These are phyloP conservation scores for Yamadazyma nakazawae DNA, from an alignment of 805 yeast genomes.

Conservation along the genomic window DNA sequence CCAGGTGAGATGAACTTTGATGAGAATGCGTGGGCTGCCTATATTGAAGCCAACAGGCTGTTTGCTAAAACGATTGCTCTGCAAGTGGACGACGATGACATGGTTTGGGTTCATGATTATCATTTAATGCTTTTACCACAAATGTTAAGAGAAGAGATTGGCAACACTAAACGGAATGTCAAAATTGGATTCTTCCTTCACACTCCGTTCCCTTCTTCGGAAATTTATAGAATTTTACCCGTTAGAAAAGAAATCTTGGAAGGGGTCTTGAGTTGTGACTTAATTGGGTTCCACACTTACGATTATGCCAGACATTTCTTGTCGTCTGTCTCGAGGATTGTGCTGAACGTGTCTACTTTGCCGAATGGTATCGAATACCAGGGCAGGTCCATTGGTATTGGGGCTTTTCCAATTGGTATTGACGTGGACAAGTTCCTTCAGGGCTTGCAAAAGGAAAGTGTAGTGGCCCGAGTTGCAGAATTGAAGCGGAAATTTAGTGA, in stretches of 20 bases:
- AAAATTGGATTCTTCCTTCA: conserved; percentile 91
- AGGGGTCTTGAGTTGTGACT: conserved; percentile 91
- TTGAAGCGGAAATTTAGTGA: conserved; percentile 66
- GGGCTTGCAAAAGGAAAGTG: conserved; percentile 64
- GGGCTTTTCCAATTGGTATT: conserved; percentile 99
- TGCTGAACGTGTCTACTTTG: conserved; percentile 68
- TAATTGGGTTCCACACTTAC: conserved; percentile 98
- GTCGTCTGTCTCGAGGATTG: conserved; percentile 80
- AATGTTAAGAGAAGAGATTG: conserved; percentile 67
- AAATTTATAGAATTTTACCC: conserved; percentile 91
- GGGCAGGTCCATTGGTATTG: conserved; percentile 76
- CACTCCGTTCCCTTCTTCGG: conserved; percentile 97
- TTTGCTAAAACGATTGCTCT: conserved; percentile 75
- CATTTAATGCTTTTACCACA: conserved; percentile 94
- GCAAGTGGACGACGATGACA: conserved; percentile 74
- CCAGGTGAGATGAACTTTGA: conserved; percentile 99
- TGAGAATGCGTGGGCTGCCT: conserved; percentile 97
- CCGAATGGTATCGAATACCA: conserved; percentile 87
- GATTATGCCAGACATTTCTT: conserved; percentile 96
- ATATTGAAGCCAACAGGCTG: conserved; percentile 82
- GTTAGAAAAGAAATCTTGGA: conserved; percentile 87
- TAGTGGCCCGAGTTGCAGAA: conserved; percentile 60
- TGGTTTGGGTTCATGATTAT: conserved; percentile 98
- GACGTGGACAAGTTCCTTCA: conserved; percentile 88
- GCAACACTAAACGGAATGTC: conserved; percentile 49